Percentiles rank a stretch among this genome's conserved stretches.
phyloP scores from a whole-genome alignment of 352 stramenopile genomes.

The Pythium dissotocum region DNA sequence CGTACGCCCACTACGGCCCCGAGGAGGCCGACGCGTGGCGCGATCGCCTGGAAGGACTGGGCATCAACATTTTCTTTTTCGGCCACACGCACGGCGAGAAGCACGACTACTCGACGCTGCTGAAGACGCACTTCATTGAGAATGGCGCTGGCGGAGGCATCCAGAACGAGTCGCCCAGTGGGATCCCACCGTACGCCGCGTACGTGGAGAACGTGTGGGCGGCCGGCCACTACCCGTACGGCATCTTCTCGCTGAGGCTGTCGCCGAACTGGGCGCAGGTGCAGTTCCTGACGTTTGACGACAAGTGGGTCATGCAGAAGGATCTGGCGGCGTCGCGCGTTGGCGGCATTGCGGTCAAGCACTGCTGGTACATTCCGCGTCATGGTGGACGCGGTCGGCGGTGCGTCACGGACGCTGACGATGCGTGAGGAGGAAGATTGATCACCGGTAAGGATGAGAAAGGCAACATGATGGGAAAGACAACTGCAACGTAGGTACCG shows the following conservation, averaged over 20 bases:
- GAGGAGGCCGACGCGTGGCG: constrained; percentile 46
- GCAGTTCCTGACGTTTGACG: constrained; percentile 70
- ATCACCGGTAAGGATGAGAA: background rate
- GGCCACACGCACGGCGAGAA: constrained; percentile 74
- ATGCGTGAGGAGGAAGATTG: constrained; percentile 5
- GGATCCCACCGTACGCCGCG: constrained; percentile 53
- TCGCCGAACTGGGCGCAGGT: constrained; percentile 69
- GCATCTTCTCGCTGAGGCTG: constrained; percentile 64
- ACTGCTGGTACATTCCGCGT: constrained; percentile 76
- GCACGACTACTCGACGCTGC: constrained; percentile 51
- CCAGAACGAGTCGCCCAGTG: constrained; percentile 74
- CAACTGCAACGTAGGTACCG: constrained; percentile 26
- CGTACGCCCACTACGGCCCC: constrained; percentile 72
- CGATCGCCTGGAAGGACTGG: constrained; percentile 39
- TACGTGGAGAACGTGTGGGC: constrained; percentile 64
- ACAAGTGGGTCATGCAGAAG: constrained; percentile 59
- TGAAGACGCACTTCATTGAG: constrained; percentile 73
- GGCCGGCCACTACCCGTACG: constrained; percentile 66
- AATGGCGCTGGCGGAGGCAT: constrained; percentile 81
- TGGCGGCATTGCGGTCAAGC: constrained; percentile 58
- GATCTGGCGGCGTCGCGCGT: constrained; percentile 46
- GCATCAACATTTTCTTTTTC: constrained; percentile 36
- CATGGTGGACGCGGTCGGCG: constrained; percentile 35
- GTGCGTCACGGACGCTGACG: constrained; percentile 13
- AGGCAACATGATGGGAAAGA: background rate